A percentile compares a stretch with the other conserved stretches of the same genome.
phyloP scores from a whole-genome alignment of 83 land plant species.

The Larix sibirica region DNA sequence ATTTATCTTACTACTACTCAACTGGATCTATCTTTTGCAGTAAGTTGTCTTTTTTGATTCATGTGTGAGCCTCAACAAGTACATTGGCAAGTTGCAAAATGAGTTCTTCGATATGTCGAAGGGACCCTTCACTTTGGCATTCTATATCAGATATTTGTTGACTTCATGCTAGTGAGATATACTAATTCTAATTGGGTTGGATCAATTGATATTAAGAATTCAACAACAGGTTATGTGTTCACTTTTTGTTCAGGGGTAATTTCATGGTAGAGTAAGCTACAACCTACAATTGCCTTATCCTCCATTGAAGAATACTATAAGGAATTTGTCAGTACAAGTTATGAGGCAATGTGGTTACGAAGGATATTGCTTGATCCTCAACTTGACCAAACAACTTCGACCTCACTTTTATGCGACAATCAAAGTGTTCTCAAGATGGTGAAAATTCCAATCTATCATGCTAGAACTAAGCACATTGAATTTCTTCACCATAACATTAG shows the following conservation, averaged over 20 bases:
- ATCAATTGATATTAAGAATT: neutral
- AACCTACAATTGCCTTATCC: neutral
- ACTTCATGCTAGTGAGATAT: neutral
- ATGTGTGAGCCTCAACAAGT: neutral
- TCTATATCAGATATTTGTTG: neutral
- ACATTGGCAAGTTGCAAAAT: neutral
- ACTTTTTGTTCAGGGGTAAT: neutral
- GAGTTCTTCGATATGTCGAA: neutral
- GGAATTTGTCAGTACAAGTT: neutral
- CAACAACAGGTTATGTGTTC: neutral
- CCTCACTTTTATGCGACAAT: neutral
- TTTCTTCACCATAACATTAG: neutral
- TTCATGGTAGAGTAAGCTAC: neutral
- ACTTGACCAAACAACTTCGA: neutral
- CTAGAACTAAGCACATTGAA: neutral
- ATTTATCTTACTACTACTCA: neutral
- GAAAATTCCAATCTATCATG: neutral
- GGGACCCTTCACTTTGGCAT: no score
- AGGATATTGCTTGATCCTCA: neutral
- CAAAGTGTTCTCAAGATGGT: neutral
- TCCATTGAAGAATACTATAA: neutral
- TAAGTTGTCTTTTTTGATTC: neutral
- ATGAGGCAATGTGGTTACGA: neutral
- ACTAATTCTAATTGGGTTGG: neutral
- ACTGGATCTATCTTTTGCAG: neutral